These are phyloP conservation scores for Rhizoclosmatium globosum DNA, from an alignment of 192 early-diverging fungal genomes.

Conservation along the genomic window DNA sequence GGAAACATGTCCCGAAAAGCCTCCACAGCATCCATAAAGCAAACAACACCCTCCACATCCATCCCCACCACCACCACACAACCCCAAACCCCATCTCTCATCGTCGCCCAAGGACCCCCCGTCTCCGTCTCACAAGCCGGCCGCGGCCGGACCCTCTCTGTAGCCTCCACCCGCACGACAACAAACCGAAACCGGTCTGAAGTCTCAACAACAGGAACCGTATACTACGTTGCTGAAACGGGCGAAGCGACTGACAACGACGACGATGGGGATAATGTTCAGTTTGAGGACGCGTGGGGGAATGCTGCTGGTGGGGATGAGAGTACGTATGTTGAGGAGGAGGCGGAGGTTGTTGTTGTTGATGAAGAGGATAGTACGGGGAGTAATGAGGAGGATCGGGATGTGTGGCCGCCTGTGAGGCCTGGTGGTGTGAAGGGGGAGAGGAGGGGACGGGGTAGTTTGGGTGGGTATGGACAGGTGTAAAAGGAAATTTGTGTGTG, in stretches of 20 bases:
- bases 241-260: neutral
- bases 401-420: conserved; percentile 18
- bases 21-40: neutral
- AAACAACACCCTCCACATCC: neutral
- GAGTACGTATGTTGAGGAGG: neutral
- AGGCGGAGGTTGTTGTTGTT: conserved; percentile 10
- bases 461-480: conserved; percentile 17
- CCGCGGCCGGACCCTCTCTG: neutral
- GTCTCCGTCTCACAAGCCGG: neutral
- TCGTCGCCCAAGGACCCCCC: neutral
- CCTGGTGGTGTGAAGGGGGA: neutral
- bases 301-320: conserved; percentile 1
- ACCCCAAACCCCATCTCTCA: neutral
- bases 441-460: neutral
- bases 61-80: neutral
- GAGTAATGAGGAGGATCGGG: neutral
- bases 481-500: neutral
- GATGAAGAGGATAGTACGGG: conserved; percentile 12
- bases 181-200: no score
- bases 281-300: neutral
- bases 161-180: no score
- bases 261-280: neutral
- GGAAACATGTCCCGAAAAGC: neutral
- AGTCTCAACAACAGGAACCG: no score
- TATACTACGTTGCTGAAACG: no score